phyloP scores from a whole-genome alignment of 805 yeast species.

The Suhomyces vadensis region DNA sequence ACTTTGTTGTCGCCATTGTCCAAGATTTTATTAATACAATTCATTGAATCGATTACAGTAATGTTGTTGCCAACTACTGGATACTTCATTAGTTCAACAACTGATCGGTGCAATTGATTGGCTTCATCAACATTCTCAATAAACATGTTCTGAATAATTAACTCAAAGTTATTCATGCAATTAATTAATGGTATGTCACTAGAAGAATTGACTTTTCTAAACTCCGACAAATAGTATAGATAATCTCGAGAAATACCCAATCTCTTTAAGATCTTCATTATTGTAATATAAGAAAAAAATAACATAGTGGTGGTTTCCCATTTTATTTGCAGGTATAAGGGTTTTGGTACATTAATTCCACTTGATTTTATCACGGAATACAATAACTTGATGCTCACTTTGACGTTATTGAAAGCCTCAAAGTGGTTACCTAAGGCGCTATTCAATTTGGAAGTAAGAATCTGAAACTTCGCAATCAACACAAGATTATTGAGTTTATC shows the following conservation, averaged over 20 bases:
- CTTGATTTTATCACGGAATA: conserved; percentile 53
- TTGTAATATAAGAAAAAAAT: conserved; percentile 36
- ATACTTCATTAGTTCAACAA: background rate
- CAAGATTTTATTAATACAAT: background rate
- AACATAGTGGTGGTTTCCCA: conserved; percentile 38
- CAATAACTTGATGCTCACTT: conserved; percentile 51
- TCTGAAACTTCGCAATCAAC: conserved; percentile 38
- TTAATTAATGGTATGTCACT: conserved; percentile 25
- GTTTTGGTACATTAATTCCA: conserved; percentile 17
- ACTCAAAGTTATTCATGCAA: conserved; percentile 16
- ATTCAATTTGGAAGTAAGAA: conserved; percentile 27
- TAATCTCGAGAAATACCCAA: conserved; percentile 63
- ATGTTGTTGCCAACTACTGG: background rate
- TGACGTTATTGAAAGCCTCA: conserved; percentile 41
- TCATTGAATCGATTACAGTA: background rate
- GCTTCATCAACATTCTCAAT: conserved; percentile 8
- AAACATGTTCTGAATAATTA: conserved; percentile 8
- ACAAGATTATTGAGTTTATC: conserved; percentile 28
- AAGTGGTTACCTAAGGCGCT: conserved; percentile 18
- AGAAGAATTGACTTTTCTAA: conserved; percentile 37
- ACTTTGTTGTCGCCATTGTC: background rate
- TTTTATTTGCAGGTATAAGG: conserved; percentile 28
- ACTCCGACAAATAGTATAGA: conserved; percentile 54
- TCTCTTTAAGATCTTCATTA: conserved; percentile 43
- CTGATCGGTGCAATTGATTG: background rate